phyloP scores from a whole-genome alignment of 306 rosid species.

The Trifolium pratense region DNA sequence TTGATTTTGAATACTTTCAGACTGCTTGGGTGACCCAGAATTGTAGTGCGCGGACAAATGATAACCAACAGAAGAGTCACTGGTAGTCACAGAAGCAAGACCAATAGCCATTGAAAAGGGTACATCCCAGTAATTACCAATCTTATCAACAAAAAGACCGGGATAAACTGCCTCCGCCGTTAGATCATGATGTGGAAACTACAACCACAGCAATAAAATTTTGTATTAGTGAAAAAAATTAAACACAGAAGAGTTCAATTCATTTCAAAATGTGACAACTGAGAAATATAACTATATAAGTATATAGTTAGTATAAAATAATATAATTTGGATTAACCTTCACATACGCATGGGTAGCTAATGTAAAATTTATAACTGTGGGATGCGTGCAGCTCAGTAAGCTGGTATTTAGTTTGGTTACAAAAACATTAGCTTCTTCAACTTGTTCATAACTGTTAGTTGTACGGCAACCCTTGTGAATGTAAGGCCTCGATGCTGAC shows the following conservation, averaged over 20 bases:
- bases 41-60: conserved; percentile 68
- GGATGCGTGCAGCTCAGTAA: background rate
- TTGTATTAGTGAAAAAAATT: conserved; percentile 7
- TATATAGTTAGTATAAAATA: background rate
- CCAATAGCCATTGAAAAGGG: conserved; percentile 77
- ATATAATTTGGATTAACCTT: background rate
- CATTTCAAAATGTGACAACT: conserved; percentile 1
- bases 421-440: background rate
- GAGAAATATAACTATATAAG: background rate
- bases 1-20: conserved; percentile 49
- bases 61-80: conserved; percentile 65
- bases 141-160: conserved; percentile 76
- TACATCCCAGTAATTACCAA: conserved; percentile 87
- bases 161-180: conserved; percentile 82
- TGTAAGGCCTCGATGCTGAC: background rate
- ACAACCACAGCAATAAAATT: conserved; percentile 42
- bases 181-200: conserved; percentile 82
- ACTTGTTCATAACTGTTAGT: background rate
- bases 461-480: background rate
- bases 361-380: conserved; percentile 1
- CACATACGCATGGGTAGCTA: background rate
- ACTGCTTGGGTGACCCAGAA: conserved; percentile 61
- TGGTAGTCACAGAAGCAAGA: conserved; percentile 68
- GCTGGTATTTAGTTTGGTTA: conserved; percentile 7
- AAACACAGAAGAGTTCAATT: conserved; percentile 29